Conservation (phyloP, 306 rosid species). For the Lotus japonicus region DNA sequence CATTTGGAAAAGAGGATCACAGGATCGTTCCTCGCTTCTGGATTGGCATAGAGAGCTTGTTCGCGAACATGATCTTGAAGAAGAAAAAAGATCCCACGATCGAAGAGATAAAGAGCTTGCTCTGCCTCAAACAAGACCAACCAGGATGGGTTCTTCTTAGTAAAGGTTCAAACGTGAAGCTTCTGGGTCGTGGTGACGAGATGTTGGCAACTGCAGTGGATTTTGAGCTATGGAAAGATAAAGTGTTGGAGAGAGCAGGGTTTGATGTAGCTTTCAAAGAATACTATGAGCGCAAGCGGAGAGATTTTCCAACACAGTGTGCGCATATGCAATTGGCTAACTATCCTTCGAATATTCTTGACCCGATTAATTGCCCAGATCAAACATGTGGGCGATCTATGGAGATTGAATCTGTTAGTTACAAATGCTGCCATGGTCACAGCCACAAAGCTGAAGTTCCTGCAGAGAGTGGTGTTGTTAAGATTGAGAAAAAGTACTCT, state of each 20-base stretch:
- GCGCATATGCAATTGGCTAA: slow-evolving; percentile 30
- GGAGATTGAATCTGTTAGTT: slow-evolving; percentile 29
- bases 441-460: background rate
- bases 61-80: slow-evolving; percentile 30
- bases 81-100: slow-evolving; percentile 13
- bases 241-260: slow-evolving; percentile 27
- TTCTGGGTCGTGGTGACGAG: slow-evolving; percentile 13
- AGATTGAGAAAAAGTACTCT: slow-evolving; percentile 29
- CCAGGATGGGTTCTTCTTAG: slow-evolving; percentile 34
- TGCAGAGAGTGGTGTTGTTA: slow-evolving; percentile 22
- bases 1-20: slow-evolving; percentile 24
- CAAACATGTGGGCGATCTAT: slow-evolving; percentile 11
- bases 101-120: slow-evolving; percentile 26
- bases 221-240: slow-evolving; percentile 29
- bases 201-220: slow-evolving; percentile 10
- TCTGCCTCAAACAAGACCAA: slow-evolving; percentile 19
- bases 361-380: slow-evolving; percentile 30
- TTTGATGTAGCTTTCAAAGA: slow-evolving; percentile 34
- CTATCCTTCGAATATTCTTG: slow-evolving; percentile 26
- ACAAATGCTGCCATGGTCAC: slow-evolving; percentile 38
- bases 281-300: background rate
- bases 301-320: background rate
- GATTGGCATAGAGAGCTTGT: slow-evolving; percentile 29
- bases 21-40: slow-evolving; percentile 21
- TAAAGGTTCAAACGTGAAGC: slow-evolving; percentile 36